A percentile compares a stretch with the other conserved stretches of the same genome.
Evolutionary conservation across 2,329 filamentous ascomycete genomes (phyloP).

Genomic region (Verticillium albo-atrum): DNA sequence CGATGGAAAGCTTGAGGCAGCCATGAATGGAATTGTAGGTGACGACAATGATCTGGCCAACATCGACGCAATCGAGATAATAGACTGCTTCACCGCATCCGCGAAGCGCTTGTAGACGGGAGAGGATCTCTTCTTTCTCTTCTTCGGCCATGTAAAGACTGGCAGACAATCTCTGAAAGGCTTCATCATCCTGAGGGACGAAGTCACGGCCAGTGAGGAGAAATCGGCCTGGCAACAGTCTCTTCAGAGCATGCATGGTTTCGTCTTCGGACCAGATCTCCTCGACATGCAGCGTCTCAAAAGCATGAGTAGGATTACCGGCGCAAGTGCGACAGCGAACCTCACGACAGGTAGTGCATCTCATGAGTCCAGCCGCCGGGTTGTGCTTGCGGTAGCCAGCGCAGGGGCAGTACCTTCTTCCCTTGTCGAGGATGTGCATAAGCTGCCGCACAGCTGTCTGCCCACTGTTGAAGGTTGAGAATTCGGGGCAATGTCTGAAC

Average conservation of each 20-base stretch:
- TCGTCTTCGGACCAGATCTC: neutral
- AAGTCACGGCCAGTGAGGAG: neutral
- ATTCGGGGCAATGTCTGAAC: neutral
- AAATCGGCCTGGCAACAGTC: neutral
- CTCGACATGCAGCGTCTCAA: constrained; percentile 2
- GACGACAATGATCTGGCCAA: constrained; percentile 4
- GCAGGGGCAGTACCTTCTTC: constrained; percentile 30
- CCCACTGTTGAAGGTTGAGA: neutral
- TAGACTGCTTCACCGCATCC: neutral
- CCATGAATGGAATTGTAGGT: constrained; percentile 7
- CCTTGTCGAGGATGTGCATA: constrained; percentile 8
- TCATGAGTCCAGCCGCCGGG: constrained; percentile 13
- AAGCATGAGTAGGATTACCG: constrained; percentile 32
- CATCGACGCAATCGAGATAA: neutral
- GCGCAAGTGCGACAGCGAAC: constrained; percentile 32
- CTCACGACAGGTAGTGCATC: constrained; percentile 26
- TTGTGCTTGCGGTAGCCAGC: constrained; percentile 24
- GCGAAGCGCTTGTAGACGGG: neutral
- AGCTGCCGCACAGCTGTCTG: constrained; percentile 1
- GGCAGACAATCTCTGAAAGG: neutral
- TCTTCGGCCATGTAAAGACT: neutral
- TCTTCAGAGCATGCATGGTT: neutral
- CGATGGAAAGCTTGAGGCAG: constrained; percentile 7
- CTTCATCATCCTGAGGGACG: neutral
- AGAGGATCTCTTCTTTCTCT: neutral